Evolutionary conservation across 441 rosid genomes (phyloP).

Genomic region (Syzygium syzygioides): DNA sequence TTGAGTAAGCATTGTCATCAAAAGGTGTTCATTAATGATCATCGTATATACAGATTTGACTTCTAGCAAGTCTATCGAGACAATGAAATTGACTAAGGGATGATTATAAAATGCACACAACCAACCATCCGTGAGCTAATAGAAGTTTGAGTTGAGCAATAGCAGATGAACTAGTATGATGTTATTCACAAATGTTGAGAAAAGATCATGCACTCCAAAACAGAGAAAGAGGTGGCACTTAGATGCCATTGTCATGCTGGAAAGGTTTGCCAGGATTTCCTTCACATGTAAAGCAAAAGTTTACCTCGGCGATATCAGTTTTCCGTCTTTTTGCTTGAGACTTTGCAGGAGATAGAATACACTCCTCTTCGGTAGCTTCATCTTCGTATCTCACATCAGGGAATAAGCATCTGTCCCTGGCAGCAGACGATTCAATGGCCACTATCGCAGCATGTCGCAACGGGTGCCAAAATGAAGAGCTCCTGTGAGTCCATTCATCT

Average conservation of each 20-base stretch:
- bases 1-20: neutral
- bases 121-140: neutral
- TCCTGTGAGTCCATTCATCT: conserved; percentile 17
- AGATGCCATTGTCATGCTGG: neutral
- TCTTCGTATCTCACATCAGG: conserved; percentile 24
- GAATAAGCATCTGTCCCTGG: conserved; percentile 59
- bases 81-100: neutral
- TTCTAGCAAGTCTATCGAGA: neutral
- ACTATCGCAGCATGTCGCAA: conserved; percentile 70
- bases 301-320: conserved; percentile 26
- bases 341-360: conserved; percentile 9
- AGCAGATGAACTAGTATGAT: neutral
- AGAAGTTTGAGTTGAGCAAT: neutral
- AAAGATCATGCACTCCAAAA: neutral
- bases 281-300: conserved; percentile 3
- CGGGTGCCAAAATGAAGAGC: conserved; percentile 48
- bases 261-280: neutral
- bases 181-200: neutral
- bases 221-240: neutral
- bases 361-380: conserved; percentile 19
- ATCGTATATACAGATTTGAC: neutral
- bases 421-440: conserved; percentile 78
- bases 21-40: neutral
- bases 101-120: neutral
- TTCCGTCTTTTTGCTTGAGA: conserved; percentile 55